phyloP scores from a whole-genome alignment of 129 eudicot species.

The Tagetes patula region DNA sequence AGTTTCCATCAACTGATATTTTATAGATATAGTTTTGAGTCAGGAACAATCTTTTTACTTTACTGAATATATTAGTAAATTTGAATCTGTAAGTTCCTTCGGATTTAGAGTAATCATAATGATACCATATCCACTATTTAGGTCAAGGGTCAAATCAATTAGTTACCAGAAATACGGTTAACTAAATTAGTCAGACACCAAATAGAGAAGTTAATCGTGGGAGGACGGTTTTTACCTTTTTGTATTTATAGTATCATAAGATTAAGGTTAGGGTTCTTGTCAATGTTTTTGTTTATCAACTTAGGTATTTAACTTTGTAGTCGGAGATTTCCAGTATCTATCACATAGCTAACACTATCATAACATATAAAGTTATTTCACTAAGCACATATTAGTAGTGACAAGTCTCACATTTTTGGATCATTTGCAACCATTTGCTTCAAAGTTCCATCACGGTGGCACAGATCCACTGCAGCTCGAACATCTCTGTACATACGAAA shows the following conservation, averaged over 20 bases:
- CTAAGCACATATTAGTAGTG: not conserved
- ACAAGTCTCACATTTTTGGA: constrained; percentile 54
- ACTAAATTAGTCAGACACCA: too few relatives aligned
- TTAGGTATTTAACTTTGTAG: too few relatives aligned
- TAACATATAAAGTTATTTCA: not conserved
- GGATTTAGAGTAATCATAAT: not conserved
- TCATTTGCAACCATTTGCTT: constrained; percentile 96
- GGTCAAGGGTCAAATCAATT: too few relatives aligned
- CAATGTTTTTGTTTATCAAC: too few relatives aligned
- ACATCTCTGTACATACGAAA: constrained; percentile 88
- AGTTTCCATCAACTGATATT: not conserved
- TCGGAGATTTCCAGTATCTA: too few relatives aligned
- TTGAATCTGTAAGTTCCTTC: not conserved
- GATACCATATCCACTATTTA: too few relatives aligned
- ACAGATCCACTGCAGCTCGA: constrained; percentile 92
- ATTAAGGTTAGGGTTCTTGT: too few relatives aligned
- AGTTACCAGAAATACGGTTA: too few relatives aligned
- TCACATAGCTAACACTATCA: not conserved
- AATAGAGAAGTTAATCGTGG: too few relatives aligned
- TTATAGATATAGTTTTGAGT: not conserved
- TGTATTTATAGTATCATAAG: too few relatives aligned
- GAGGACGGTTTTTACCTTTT: too few relatives aligned
- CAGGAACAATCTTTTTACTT: not conserved
- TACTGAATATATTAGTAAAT: not conserved
- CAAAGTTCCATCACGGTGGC: constrained; percentile 98